Evolutionary conservation across 345 rosid species (phyloP).

Genomic region (Populus ilicifolia): DNA sequence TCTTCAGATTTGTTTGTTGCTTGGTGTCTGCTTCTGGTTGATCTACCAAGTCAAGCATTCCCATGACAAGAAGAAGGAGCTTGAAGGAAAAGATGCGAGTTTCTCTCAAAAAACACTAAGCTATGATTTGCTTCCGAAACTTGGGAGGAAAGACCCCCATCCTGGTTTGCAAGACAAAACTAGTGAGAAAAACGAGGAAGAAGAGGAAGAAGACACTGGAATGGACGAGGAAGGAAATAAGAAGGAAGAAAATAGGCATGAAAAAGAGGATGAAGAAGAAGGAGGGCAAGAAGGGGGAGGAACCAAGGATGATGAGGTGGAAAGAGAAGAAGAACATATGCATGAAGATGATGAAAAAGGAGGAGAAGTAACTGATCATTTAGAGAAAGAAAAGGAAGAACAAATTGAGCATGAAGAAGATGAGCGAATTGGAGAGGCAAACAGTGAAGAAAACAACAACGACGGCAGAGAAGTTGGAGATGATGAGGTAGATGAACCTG

Average conservation of each 20-base stretch:
- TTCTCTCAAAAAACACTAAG: slow-evolving; percentile 19
- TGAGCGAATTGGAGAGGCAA: slow-evolving; percentile 33
- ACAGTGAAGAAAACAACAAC: slow-evolving; percentile 12
- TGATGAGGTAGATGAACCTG: slow-evolving; percentile 24
- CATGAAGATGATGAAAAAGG: slow-evolving; percentile 26
- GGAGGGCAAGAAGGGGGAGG: slow-evolving; percentile 14
- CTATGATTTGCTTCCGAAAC: slow-evolving; percentile 35
- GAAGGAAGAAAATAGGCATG: slow-evolving; percentile 36
- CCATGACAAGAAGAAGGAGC: slow-evolving; percentile 78
- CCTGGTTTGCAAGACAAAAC: slow-evolving; percentile 37
- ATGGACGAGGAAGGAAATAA: slow-evolving; percentile 37
- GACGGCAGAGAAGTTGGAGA: slow-evolving; percentile 18
- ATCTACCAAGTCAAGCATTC: slow-evolving; percentile 88
- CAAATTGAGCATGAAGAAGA: slow-evolving; percentile 34
- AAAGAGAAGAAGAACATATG: slow-evolving; percentile 23
- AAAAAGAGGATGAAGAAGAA: slow-evolving; percentile 32
- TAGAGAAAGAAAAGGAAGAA: slow-evolving; percentile 26
- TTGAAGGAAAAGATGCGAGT: slow-evolving; percentile 50
- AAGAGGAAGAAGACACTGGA: slow-evolving; percentile 38
- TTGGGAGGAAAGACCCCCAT: slow-evolving; percentile 74
- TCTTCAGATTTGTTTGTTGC: slow-evolving; percentile 69
- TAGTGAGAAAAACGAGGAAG: slow-evolving; percentile 36
- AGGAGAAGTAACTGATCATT: slow-evolving; percentile 1
- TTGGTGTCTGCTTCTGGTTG: slow-evolving; percentile 82
- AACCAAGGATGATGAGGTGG: slow-evolving; percentile 23